These are phyloP conservation scores for Colletotrichum sp. DNA, from an alignment of 2,329 filamentous ascomycete genomes.

Conservation along the genomic window DNA sequence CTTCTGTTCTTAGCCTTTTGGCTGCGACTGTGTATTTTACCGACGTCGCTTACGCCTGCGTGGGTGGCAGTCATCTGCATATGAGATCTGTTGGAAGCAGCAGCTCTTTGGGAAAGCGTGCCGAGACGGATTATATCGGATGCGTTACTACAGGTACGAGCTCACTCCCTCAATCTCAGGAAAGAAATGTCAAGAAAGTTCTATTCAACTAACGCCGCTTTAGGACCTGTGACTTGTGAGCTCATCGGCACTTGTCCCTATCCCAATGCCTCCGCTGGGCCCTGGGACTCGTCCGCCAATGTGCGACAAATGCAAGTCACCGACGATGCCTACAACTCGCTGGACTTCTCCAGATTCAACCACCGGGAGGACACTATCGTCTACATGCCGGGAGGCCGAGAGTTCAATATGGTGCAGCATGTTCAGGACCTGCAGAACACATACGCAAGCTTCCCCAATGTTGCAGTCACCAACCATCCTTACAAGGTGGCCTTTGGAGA, in stretches of 20 bases:
- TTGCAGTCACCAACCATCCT: neutral
- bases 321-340: neutral
- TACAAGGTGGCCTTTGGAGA: too few species aligned
- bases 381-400: neutral
- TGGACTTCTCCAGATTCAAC: neutral
- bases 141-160: neutral
- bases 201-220: neutral
- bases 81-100: neutral
- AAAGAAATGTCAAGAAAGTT: neutral
- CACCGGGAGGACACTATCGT: neutral
- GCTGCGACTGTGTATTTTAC: neutral
- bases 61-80: neutral
- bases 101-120: neutral
- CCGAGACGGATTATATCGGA: neutral
- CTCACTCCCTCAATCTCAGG: too few species aligned
- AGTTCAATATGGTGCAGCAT: neutral
- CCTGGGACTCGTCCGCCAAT: neutral
- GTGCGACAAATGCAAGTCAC: neutral
- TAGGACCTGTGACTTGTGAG: neutral
- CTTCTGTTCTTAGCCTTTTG: neutral
- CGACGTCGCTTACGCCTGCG: neutral
- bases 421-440: neutral
- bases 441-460: neutral
- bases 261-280: neutral
- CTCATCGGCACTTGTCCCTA: neutral